Conservation (phyloP, 1,284 basidiomycete genomes). For the Cryptococcus sp. region DNA sequence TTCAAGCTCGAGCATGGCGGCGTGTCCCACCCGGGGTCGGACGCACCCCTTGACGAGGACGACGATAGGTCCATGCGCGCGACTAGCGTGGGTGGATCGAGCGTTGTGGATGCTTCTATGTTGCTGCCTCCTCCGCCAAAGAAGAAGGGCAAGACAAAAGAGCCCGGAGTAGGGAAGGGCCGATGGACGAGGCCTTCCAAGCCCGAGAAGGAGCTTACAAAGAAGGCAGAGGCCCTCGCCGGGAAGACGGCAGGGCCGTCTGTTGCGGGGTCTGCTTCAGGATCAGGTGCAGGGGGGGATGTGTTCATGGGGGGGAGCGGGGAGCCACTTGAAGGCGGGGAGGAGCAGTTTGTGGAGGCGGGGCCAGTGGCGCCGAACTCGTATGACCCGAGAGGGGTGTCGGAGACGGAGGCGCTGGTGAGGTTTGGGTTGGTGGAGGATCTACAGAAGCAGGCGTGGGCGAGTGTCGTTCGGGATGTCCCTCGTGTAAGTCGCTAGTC, state of each 20-base stretch:
- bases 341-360: background rate
- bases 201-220: slow-evolving; percentile 23
- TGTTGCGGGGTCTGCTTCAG: no score
- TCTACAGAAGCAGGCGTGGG: slow-evolving; percentile 80
- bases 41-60: slow-evolving; percentile 6
- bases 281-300: background rate
- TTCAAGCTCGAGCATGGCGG: no score
- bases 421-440: slow-evolving; percentile 61
- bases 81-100: slow-evolving; percentile 11
- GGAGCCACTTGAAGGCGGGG: background rate
- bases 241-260: background rate
- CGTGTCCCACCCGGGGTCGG: background rate
- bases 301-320: background rate
- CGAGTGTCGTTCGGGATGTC: slow-evolving; percentile 76
- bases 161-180: slow-evolving; percentile 42
- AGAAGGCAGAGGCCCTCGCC: slow-evolving; percentile 21
- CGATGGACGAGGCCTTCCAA: slow-evolving; percentile 37
- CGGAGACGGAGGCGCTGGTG: slow-evolving; percentile 38
- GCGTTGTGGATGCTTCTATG: slow-evolving; percentile 5
- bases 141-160: slow-evolving; percentile 29
- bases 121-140: slow-evolving; percentile 1
- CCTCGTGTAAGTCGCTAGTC: slow-evolving; percentile 59
- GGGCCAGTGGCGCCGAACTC: slow-evolving; percentile 25
- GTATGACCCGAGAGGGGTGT: slow-evolving; percentile 37
- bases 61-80: slow-evolving; percentile 9